A percentile compares a stretch with the other conserved stretches of the same genome.
These are phyloP conservation scores for Termitomyces sp. DNA, from an alignment of 768 basidiomycete species.

Conservation along the genomic window DNA sequence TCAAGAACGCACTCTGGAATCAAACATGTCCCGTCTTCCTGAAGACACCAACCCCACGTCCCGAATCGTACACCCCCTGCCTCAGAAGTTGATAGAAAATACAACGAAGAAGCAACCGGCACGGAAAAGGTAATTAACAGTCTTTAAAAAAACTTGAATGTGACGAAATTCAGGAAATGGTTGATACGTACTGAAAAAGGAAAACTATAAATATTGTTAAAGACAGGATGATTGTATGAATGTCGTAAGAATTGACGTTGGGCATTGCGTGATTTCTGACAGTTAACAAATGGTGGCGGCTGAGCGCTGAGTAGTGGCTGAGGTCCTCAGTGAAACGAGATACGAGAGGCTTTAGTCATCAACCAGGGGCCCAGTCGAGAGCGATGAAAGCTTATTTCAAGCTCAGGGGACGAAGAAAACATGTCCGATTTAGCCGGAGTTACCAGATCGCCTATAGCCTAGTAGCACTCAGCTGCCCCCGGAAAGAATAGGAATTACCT, in stretches of 20 bases:
- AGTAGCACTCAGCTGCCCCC: too few species aligned
- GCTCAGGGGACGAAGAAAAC: neutral
- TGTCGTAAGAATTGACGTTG: neutral
- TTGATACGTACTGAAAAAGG: conserved; percentile 12
- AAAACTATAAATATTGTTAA: conserved; percentile 9
- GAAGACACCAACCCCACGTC: conserved; percentile 43
- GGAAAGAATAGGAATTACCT: too few species aligned
- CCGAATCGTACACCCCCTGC: conserved; percentile 41
- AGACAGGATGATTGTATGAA: conserved; percentile 9
- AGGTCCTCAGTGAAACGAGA: neutral
- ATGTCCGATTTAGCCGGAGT: neutral
- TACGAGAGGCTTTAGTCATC: neutral
- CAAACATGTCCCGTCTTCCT: conserved; percentile 28
- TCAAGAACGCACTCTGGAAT: conserved; percentile 26
- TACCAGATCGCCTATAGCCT: neutral
- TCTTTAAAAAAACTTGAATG: conserved; percentile 17
- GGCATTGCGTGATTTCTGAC: conserved; percentile 1
- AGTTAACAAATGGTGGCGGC: neutral
- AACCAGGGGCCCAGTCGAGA: neutral
- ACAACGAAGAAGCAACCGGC: conserved; percentile 29
- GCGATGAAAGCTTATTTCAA: neutral
- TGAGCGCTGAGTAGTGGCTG: neutral
- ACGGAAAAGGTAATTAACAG: conserved; percentile 34
- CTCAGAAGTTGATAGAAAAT: conserved; percentile 37
- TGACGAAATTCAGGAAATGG: neutral